Evolutionary conservation across 768 basidiomycete genomes (phyloP), one percentile per base, ranked within the genome.

Genomic region (Trametes punicea): DNA sequence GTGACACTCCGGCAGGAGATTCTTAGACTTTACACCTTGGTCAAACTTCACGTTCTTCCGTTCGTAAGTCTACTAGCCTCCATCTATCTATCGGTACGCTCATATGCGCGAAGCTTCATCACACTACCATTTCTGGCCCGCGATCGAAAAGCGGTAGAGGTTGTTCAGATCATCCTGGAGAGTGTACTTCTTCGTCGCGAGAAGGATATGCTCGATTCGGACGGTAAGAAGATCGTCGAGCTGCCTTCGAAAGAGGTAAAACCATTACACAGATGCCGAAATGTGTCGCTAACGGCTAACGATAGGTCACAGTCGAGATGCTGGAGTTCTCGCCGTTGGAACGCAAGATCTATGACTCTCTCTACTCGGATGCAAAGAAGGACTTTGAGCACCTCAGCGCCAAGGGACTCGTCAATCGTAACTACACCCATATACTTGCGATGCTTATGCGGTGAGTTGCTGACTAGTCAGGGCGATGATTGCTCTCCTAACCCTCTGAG

Each of bases 131-230:
- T 98, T 74, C 78, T 95, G 51, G 88, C 87, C 41, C 87, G 85
- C 33, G 95, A 98, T 69, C 84, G 90, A 0, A 94, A 93, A 66
- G 95, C 93, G 0, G 88, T 98, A 45, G 93, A 96, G 64, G 87
- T 98, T 40, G 93, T 98, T 0, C 95, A 98, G 71, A 88, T 94
- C 55, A 94, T 98, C 57, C 77, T 98, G 16, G 93, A 96, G 69
- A 91, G 84, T 31, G 80, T 92, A 46, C 75, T 98, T 5, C 75
- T 98, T 7, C 81, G 96, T 13, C 81, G 96, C 60, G 95, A 98
- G 71, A 98, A 98, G 75, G 87, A 82, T 50, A 96, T 94, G 91
- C 82, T 82, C 33, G 95, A 95, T 71, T 76, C 72, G 31, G 83
- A 93, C 62, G 96, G 96, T 8, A 87, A 90, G 51, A 82, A 77